Evolutionary conservation across 1,284 basidiomycete genomes (phyloP).

Genomic region (Heterobasidion irregulare): DNA sequence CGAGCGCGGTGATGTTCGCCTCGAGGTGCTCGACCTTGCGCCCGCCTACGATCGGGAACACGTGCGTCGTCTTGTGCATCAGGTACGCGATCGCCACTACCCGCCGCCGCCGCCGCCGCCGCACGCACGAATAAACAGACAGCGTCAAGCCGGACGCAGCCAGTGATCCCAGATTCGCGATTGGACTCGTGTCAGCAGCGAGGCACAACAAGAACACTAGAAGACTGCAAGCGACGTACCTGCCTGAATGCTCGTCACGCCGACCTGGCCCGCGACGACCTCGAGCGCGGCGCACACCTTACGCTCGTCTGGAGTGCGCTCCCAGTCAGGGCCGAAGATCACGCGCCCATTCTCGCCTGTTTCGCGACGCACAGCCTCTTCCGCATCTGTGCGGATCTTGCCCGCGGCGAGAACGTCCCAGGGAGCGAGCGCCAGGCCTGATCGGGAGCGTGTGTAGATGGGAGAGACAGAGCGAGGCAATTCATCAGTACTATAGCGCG

Average conservation of each 20-base stretch:
- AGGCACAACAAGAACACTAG: not conserved
- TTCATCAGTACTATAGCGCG: no score
- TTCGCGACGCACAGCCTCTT: conserved; percentile 17
- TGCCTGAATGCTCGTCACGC: conserved; percentile 17
- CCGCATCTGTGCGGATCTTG: conserved; percentile 21
- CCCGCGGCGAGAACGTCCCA: conserved; percentile 26
- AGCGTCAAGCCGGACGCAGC: not conserved
- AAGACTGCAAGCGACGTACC: conserved; percentile 2
- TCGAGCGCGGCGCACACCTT: conserved; percentile 17
- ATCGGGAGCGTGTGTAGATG: not conserved
- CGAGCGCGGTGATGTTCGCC: conserved; percentile 23
- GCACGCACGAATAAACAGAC: not conserved
- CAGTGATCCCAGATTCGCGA: no score
- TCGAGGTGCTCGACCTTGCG: conserved; percentile 24
- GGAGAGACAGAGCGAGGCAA: no score
- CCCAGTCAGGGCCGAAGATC: conserved; percentile 10
- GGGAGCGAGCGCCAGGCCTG: conserved; percentile 15
- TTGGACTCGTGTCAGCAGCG: no score
- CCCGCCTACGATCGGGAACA: conserved; percentile 25
- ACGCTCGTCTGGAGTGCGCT: conserved; percentile 16
- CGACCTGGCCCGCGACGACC: conserved; percentile 15
- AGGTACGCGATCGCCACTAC: conserved; percentile 7
- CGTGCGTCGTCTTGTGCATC: conserved; percentile 16
- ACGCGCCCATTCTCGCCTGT: conserved; percentile 17
- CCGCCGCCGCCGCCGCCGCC: not conserved